Percentiles rank a stretch among this genome's conserved stretches.
These are phyloP conservation scores for Centaurea solstitialis DNA, from an alignment of 129 eudicot species.

Conservation along the genomic window DNA sequence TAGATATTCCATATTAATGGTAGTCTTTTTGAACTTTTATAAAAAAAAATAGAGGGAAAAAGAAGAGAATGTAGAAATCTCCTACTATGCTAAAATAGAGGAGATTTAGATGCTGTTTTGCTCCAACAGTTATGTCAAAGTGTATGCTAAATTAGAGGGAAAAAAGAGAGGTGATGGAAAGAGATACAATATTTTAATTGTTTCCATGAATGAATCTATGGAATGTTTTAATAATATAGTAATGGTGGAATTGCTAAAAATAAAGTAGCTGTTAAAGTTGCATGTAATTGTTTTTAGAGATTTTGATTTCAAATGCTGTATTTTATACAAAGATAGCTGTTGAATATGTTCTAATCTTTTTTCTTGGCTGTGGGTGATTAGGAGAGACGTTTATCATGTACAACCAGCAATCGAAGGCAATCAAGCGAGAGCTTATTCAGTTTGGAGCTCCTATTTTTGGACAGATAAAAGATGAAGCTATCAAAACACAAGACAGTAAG, in stretches of 20 bases:
- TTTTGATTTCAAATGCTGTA: neutral
- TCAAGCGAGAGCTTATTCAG: conserved; percentile 89
- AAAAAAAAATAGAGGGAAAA: neutral
- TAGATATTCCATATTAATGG: neutral
- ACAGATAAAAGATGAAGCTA: conserved; percentile 71
- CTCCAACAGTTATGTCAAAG: neutral
- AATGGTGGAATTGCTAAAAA: neutral
- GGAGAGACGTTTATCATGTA: conserved; percentile 88
- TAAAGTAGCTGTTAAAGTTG: neutral
- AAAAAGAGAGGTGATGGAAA: neutral
- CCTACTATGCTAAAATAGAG: neutral
- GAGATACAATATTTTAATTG: neutral
- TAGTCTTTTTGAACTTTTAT: too few species aligned
- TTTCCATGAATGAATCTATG: neutral
- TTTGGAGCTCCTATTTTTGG: conserved; percentile 93
- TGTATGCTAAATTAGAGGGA: neutral
- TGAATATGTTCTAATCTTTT: conserved; percentile 11
- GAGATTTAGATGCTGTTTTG: neutral
- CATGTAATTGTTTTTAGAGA: neutral
- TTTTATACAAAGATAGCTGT: neutral
- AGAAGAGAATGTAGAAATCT: neutral
- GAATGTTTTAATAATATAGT: neutral
- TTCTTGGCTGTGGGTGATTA: conserved; percentile 23
- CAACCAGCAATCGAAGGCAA: conserved; percentile 84
- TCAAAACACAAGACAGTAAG: conserved; percentile 62